A percentile compares a stretch with the other conserved stretches of the same genome.
Evolutionary conservation across 2,329 filamentous ascomycete genomes (phyloP).

Genomic region (Nemania sp.): DNA sequence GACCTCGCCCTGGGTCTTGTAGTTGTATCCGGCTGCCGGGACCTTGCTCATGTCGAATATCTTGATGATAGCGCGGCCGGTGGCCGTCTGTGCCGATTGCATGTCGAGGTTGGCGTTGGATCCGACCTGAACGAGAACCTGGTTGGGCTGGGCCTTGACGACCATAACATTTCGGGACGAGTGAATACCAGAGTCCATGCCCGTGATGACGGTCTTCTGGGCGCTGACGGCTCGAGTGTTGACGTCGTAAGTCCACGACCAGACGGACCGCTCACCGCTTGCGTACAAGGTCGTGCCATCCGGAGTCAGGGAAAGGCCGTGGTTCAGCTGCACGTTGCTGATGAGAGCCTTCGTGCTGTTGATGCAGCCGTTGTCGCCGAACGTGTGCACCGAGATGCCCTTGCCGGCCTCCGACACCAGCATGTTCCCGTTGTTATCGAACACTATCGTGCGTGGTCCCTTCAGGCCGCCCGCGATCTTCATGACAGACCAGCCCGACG

Average conservation of each 20-base stretch:
- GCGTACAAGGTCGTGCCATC: slow-evolving; percentile 47
- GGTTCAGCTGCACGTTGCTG: slow-evolving; percentile 44
- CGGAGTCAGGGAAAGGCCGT: slow-evolving; percentile 46
- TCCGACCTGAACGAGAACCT: slow-evolving; percentile 46
- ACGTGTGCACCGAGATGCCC: slow-evolving; percentile 47
- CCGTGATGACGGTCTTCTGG: slow-evolving; percentile 46
- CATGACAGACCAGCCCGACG: slow-evolving; percentile 45
- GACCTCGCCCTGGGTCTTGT: slow-evolving; percentile 46
- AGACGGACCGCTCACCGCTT: slow-evolving; percentile 50
- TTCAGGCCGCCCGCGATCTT: slow-evolving; percentile 46
- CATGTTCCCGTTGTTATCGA: slow-evolving; percentile 45
- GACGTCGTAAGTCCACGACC: slow-evolving; percentile 62
- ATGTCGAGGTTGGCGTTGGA: slow-evolving; percentile 48
- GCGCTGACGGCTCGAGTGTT: slow-evolving; percentile 50
- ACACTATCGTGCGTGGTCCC: slow-evolving; percentile 44
- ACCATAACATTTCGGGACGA: slow-evolving; percentile 46
- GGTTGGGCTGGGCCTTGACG: slow-evolving; percentile 43
- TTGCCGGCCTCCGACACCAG: slow-evolving; percentile 44
- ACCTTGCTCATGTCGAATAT: slow-evolving; percentile 47
- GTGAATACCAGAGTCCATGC: slow-evolving; percentile 48
- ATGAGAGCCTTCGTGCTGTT: slow-evolving; percentile 45
- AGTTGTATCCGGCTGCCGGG: slow-evolving; percentile 44
- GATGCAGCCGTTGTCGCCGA: slow-evolving; percentile 47
- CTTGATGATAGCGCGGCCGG: slow-evolving; percentile 48
- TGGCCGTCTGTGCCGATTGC: slow-evolving; percentile 40